These are phyloP conservation scores for Penicillium turbatum DNA, from an alignment of 495 filamentous ascomycete species.

Conservation along the genomic window DNA sequence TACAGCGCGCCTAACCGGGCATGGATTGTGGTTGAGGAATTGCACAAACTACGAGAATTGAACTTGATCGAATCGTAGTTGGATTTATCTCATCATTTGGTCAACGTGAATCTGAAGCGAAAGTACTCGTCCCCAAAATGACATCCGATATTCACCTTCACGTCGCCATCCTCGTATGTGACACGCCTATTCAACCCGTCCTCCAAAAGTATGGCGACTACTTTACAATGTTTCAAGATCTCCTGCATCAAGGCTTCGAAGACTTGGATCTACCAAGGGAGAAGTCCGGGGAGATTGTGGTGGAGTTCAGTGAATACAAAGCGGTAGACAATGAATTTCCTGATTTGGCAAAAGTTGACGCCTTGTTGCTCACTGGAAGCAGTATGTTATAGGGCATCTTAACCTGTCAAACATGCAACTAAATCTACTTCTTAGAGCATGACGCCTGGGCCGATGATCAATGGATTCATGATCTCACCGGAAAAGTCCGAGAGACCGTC, in stretches of 20 bases:
- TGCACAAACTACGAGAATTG: background rate
- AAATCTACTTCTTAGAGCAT: constrained; percentile 30
- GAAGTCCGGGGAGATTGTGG: constrained; percentile 15
- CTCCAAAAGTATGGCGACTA: constrained; percentile 62
- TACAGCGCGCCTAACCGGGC: constrained; percentile 21
- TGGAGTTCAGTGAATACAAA: constrained; percentile 60
- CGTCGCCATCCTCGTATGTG: constrained; percentile 77
- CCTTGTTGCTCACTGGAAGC: constrained; percentile 71
- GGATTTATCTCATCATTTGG: background rate
- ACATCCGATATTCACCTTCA: constrained; percentile 40
- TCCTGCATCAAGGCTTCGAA: constrained; percentile 51
- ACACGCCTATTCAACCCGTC: constrained; percentile 57
- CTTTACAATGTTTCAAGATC: constrained; percentile 61
- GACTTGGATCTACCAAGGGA: constrained; percentile 17
- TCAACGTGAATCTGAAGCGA: background rate
- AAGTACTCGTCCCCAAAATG: constrained; percentile 11
- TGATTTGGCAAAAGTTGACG: constrained; percentile 62
- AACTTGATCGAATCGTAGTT: background rate
- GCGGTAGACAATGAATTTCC: constrained; percentile 63
- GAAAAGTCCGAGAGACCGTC: constrained; percentile 55
- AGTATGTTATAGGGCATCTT: constrained; percentile 25
- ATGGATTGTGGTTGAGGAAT: background rate
- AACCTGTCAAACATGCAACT: background rate
- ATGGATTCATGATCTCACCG: constrained; percentile 69
- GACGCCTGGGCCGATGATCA: constrained; percentile 58